Conservation (phyloP, 2,329 filamentous ascomycete species). For the Ceratocystis papillata region DNA sequence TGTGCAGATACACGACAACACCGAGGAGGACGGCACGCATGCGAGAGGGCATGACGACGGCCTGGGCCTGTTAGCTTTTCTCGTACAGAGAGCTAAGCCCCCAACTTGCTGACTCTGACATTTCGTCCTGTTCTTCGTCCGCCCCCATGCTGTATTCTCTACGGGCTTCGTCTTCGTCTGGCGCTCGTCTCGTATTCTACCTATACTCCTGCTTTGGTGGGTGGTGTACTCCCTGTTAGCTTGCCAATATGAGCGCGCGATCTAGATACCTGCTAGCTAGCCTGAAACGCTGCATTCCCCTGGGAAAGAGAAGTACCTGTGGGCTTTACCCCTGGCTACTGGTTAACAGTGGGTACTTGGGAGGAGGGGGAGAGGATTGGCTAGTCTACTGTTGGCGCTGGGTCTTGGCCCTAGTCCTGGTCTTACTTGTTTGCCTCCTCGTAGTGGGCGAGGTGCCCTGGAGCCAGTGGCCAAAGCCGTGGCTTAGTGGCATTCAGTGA, state of each 20-base stretch:
- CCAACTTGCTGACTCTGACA: too few relatives aligned
- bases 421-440: too few relatives aligned
- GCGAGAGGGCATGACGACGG: too few relatives aligned
- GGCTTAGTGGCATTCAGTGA: background rate
- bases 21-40: too few relatives aligned
- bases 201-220: background rate
- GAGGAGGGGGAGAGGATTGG: background rate
- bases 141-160: background rate
- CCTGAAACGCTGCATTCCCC: background rate
- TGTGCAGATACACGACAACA: too few relatives aligned
- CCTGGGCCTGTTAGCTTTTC: too few relatives aligned
- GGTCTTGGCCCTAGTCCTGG: too few relatives aligned
- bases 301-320: background rate
- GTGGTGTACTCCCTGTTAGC: slow-evolving; percentile 26
- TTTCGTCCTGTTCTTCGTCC: too few relatives aligned
- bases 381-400: too few relatives aligned
- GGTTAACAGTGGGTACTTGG: background rate
- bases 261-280: background rate
- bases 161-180: background rate
- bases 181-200: background rate
- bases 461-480: too few relatives aligned
- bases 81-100: too few relatives aligned
- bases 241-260: slow-evolving; percentile 29
- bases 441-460: background rate
- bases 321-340: slow-evolving; percentile 15